A percentile compares a stretch with the other conserved stretches of the same genome.
Evolutionary conservation across 106 monocot genomes (phyloP).

Genomic region (Platanthera zijinensis): DNA sequence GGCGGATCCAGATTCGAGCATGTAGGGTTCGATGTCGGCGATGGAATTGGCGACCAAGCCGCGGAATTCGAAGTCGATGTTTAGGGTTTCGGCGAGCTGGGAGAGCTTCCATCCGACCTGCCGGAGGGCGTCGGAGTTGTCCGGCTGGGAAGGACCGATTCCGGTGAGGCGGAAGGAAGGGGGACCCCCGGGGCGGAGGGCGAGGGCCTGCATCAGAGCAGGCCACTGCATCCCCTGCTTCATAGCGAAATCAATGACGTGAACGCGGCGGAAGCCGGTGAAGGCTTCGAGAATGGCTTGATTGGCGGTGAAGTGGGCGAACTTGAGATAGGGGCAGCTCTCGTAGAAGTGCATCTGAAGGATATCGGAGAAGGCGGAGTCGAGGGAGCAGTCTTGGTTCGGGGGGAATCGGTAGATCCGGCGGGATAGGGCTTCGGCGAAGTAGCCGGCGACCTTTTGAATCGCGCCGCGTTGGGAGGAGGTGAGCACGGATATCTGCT

Average conservation of each 20-base stretch:
- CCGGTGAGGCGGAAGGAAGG: constrained; percentile 61
- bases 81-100: constrained; percentile 37
- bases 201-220: constrained; percentile 60
- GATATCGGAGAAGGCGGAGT: constrained; percentile 28
- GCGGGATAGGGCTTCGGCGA: constrained; percentile 59
- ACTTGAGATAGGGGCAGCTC: constrained; percentile 63
- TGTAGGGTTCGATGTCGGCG: constrained; percentile 47
- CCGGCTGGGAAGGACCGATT: constrained; percentile 44
- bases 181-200: constrained; percentile 52
- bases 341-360: constrained; percentile 68
- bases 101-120: constrained; percentile 54
- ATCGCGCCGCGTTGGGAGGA: constrained; percentile 59
- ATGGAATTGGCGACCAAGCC: constrained; percentile 29
- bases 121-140: constrained; percentile 37
- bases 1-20: constrained; percentile 21
- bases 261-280: constrained; percentile 34
- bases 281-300: constrained; percentile 72
- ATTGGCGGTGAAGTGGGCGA: constrained; percentile 79
- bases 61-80: constrained; percentile 46
- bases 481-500: constrained; percentile 45
- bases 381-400: constrained; percentile 20
- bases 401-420: constrained; percentile 45
- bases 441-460: constrained; percentile 64
- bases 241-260: constrained; percentile 64
- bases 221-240: constrained; percentile 79